Percentiles rank a stretch among this genome's conserved stretches.
Conservation (phyloP, 2,329 filamentous ascomycete genomes). For the Trichophyton simii region DNA sequence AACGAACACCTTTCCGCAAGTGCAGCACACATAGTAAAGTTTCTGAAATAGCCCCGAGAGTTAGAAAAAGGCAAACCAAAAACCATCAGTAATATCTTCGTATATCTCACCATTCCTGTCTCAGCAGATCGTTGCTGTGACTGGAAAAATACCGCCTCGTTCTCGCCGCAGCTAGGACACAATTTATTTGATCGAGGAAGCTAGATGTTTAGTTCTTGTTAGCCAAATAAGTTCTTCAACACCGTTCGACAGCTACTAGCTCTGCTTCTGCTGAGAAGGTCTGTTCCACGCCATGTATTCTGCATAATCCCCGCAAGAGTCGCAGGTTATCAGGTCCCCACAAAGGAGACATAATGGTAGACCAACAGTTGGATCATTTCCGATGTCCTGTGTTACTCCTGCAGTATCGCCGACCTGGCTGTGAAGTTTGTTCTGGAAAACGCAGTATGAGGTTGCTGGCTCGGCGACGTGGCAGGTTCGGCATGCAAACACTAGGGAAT, state of each 20-base stretch:
- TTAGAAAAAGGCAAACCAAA: slow-evolving; percentile 12
- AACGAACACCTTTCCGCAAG: slow-evolving; percentile 74
- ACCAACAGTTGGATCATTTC: slow-evolving; percentile 97
- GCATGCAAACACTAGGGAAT: slow-evolving; percentile 86
- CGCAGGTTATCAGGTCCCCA: slow-evolving; percentile 22
- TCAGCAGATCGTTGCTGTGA: slow-evolving; percentile 93
- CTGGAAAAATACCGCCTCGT: slow-evolving; percentile 96
- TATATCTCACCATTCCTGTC: slow-evolving; percentile 79
- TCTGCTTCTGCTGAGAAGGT: neutral
- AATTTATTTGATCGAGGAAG: slow-evolving; percentile 77
- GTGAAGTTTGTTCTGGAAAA: slow-evolving; percentile 89
- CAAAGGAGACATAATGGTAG: slow-evolving; percentile 46
- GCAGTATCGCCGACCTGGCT: slow-evolving; percentile 88
- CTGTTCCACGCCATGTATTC: neutral
- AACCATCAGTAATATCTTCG: neutral
- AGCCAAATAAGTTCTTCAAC: slow-evolving; percentile 18
- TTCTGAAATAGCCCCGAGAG: slow-evolving; percentile 43
- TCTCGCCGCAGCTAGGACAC: slow-evolving; percentile 73
- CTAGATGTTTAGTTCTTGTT: slow-evolving; percentile 37
- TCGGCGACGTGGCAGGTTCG: slow-evolving; percentile 90
- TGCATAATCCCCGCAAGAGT: neutral
- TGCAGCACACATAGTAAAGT: slow-evolving; percentile 88
- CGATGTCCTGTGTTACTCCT: slow-evolving; percentile 93
- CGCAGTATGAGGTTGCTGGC: slow-evolving; percentile 72
- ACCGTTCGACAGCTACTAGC: neutral